These are phyloP conservation scores for Pleurotus ostreatus DNA, from an alignment of 768 basidiomycete species.

Conservation along the genomic window DNA sequence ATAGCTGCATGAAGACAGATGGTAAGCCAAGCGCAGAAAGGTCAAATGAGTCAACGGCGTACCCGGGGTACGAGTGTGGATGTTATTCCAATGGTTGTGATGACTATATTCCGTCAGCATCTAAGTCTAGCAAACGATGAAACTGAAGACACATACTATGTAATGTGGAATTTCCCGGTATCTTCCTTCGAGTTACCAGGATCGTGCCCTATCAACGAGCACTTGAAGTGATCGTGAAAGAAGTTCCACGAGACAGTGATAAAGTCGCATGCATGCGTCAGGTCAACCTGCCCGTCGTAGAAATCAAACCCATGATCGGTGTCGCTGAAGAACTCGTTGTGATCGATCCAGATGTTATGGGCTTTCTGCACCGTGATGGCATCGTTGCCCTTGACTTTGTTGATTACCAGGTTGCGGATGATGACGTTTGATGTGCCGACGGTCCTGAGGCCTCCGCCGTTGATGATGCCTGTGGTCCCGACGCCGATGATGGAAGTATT, in stretches of 20 bases:
- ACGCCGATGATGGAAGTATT: constrained; percentile 20
- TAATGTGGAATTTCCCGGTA: constrained; percentile 20
- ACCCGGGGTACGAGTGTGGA: constrained; percentile 20
- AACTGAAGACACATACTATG: constrained; percentile 11
- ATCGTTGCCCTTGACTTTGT: constrained; percentile 21
- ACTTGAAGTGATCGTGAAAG: constrained; percentile 21
- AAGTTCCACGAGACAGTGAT: constrained; percentile 18
- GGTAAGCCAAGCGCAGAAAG: too few species aligned
- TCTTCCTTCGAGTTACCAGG: constrained; percentile 14
- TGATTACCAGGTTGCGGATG: constrained; percentile 18
- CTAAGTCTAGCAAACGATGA: not conserved
- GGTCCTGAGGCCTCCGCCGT: constrained; percentile 19
- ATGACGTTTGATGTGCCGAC: constrained; percentile 18
- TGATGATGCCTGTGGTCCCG: constrained; percentile 17
- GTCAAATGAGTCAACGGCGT: not conserved
- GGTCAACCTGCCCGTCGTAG: constrained; percentile 18
- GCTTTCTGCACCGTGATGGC: constrained; percentile 16
- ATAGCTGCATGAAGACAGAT: constrained; percentile 9
- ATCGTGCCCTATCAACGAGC: constrained; percentile 17
- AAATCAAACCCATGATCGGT: constrained; percentile 17
- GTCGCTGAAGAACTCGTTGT: constrained; percentile 21
- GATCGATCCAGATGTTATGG: constrained; percentile 20
- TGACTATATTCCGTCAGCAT: constrained; percentile 8
- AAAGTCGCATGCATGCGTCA: constrained; percentile 20
- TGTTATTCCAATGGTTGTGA: constrained; percentile 19